Percentiles rank a stretch among this genome's conserved stretches.
These are phyloP conservation scores for Penicillium bialowiezense DNA, from an alignment of 495 filamentous ascomycete genomes.

Conservation along the genomic window DNA sequence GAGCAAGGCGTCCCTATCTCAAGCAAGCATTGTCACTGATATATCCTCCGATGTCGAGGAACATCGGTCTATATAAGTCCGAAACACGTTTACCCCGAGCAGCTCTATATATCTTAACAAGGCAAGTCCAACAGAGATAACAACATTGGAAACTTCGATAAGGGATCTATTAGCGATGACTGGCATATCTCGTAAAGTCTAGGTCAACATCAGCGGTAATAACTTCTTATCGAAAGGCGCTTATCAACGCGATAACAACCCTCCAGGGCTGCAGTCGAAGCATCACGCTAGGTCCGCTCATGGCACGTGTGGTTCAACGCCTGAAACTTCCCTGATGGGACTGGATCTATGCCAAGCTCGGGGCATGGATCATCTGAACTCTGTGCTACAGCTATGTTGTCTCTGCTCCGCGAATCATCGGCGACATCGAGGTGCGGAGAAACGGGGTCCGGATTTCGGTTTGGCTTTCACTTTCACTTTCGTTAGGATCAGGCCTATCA, in stretches of 20 bases:
- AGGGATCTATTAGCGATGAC: no score
- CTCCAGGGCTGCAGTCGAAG: not conserved
- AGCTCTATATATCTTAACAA: no score
- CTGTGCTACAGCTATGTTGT: conserved; percentile 5
- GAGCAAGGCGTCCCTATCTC: no score
- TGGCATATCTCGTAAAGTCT: not conserved
- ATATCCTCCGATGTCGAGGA: no score
- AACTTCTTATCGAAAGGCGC: not conserved
- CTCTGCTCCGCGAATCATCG: conserved; percentile 17
- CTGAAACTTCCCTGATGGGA: conserved; percentile 32
- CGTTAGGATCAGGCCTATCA: no score
- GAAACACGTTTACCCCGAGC: no score
- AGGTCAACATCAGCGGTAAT: not conserved
- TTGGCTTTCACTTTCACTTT: not conserved
- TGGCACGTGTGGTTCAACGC: conserved; percentile 18
- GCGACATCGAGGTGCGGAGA: conserved; percentile 11
- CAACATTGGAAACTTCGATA: not conserved
- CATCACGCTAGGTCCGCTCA: not conserved
- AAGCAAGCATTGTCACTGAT: no score
- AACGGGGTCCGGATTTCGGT: not conserved
- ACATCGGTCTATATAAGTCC: no score
- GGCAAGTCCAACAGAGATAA: conserved; percentile 3
- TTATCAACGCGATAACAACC: not conserved
- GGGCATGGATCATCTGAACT: conserved; percentile 12
- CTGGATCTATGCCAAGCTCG: conserved; percentile 24